phyloP scores from a whole-genome alignment of 306 rosid genomes.

The Prosopis cineraria region DNA sequence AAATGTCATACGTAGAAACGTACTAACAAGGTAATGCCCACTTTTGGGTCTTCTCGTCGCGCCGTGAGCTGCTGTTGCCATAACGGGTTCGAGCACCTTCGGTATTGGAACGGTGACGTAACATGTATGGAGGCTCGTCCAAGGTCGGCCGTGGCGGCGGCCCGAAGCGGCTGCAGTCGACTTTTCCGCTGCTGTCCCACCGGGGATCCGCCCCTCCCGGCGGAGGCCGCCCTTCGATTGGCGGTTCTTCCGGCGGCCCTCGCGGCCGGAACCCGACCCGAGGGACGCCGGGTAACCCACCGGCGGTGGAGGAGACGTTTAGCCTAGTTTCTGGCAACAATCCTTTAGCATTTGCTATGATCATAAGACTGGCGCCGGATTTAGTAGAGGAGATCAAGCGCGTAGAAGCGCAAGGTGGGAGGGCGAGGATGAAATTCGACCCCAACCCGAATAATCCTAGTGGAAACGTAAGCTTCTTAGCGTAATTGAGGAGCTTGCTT shows the following conservation, averaged over 20 bases:
- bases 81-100: slow-evolving; percentile 34
- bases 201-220: slow-evolving; percentile 48
- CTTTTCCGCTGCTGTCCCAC: slow-evolving; percentile 55
- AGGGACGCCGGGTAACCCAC: slow-evolving; percentile 36
- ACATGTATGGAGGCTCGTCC: slow-evolving; percentile 80
- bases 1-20: not conserved
- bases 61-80: slow-evolving; percentile 1
- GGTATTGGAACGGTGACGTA: slow-evolving; percentile 26
- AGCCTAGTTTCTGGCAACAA: slow-evolving; percentile 68
- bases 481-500: slow-evolving; percentile 4
- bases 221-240: slow-evolving; percentile 63
- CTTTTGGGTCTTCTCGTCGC: not conserved
- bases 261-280: slow-evolving; percentile 46
- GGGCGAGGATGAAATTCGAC: slow-evolving; percentile 80
- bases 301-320: slow-evolving; percentile 75
- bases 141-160: slow-evolving; percentile 87
- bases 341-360: slow-evolving; percentile 80
- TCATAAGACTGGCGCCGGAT: slow-evolving; percentile 79
- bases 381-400: slow-evolving; percentile 96
- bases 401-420: slow-evolving; percentile 79
- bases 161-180: slow-evolving; percentile 53
- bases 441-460: slow-evolving; percentile 49
- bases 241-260: slow-evolving; percentile 43
- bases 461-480: slow-evolving; percentile 67
- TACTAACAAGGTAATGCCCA: not conserved